These are phyloP conservation scores for Chlorophyllum brunneum DNA, from an alignment of 768 basidiomycete species.

Conservation along the genomic window DNA sequence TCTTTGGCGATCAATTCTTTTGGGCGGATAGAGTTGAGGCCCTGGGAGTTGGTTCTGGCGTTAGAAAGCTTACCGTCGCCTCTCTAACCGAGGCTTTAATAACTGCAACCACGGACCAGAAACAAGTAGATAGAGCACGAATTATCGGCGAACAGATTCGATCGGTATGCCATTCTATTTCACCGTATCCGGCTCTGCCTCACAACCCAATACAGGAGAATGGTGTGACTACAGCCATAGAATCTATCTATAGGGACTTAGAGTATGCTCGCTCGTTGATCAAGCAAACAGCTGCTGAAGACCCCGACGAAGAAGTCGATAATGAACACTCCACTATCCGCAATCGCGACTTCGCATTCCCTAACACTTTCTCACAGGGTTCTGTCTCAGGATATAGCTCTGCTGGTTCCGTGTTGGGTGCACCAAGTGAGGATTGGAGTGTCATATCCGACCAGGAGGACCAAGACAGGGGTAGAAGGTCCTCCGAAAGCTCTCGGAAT, in stretches of 20 bases:
- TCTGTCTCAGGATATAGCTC: conserved; percentile 54
- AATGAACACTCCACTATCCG: conserved; percentile 36
- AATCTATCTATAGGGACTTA: conserved; percentile 93
- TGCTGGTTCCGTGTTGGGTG: conserved; percentile 45
- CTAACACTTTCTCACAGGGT: conserved; percentile 24
- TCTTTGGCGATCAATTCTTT: conserved; percentile 98
- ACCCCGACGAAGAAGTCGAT: conserved; percentile 30
- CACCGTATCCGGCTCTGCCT: not conserved
- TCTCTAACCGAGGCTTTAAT: conserved; percentile 73
- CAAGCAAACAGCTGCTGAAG: conserved; percentile 46
- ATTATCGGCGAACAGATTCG: conserved; percentile 85
- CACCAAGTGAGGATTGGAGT: conserved; percentile 82
- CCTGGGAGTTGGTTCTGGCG: conserved; percentile 83
- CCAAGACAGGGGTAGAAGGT: conserved; percentile 38
- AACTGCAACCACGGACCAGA: conserved; percentile 81
- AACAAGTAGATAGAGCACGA: conserved; percentile 84
- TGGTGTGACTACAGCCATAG: conserved; percentile 90
- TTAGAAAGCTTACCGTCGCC: conserved; percentile 84
- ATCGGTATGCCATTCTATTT: conserved; percentile 42
- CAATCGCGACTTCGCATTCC: conserved; percentile 20
- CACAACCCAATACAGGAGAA: conserved; percentile 61
- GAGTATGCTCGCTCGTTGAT: conserved; percentile 91
- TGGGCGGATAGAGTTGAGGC: conserved; percentile 99
- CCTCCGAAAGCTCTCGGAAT: conserved; percentile 50
- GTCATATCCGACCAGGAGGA: conserved; percentile 73